Percentiles rank a stretch among this genome's conserved stretches.
Evolutionary conservation across 768 basidiomycete genomes (phyloP).

Genomic region (Boletus sp.): DNA sequence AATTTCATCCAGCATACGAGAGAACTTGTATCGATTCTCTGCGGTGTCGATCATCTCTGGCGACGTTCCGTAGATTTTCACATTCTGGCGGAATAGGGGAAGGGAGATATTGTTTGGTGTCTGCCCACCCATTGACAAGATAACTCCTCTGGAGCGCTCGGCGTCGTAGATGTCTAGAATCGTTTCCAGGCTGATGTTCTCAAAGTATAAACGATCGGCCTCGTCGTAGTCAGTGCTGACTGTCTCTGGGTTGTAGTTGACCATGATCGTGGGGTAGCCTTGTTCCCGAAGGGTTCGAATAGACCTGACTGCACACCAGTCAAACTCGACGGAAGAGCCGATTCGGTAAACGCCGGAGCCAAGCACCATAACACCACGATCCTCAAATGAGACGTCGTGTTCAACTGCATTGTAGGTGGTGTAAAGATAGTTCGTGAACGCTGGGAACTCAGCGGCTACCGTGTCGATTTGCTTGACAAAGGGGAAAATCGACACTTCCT

Average conservation of each 20-base stretch:
- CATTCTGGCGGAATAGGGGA: constrained; percentile 92
- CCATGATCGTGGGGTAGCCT: constrained; percentile 94
- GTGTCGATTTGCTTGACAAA: constrained; percentile 99
- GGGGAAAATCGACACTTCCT: constrained; percentile 77
- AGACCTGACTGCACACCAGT: constrained; percentile 98
- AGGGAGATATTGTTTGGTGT: constrained; percentile 98
- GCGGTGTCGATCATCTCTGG: constrained; percentile 99
- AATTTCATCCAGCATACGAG: constrained; percentile 87
- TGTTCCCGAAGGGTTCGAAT: constrained; percentile 95
- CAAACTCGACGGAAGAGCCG: constrained; percentile 98
- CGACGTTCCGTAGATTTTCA: constrained; percentile 97
- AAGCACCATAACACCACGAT: constrained; percentile 94
- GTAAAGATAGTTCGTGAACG: constrained; percentile 98
- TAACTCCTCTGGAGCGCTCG: constrained; percentile 86
- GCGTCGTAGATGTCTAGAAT: constrained; percentile 96
- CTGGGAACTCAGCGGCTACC: constrained; percentile 98
- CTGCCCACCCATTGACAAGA: constrained; percentile 97
- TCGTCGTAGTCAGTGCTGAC: constrained; percentile 99
- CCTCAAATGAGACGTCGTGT: constrained; percentile 86
- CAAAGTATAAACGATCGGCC: constrained; percentile 96
- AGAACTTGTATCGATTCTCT: constrained; percentile 99
- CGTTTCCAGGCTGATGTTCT: constrained; percentile 95
- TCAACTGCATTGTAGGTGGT: constrained; percentile 97
- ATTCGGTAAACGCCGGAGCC: constrained; percentile 99
- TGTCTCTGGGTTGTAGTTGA: constrained; percentile 99